Base-by-base conservation (phyloP, 2,329 filamentous ascomycete species). In the Penicillium sp. region DNA sequence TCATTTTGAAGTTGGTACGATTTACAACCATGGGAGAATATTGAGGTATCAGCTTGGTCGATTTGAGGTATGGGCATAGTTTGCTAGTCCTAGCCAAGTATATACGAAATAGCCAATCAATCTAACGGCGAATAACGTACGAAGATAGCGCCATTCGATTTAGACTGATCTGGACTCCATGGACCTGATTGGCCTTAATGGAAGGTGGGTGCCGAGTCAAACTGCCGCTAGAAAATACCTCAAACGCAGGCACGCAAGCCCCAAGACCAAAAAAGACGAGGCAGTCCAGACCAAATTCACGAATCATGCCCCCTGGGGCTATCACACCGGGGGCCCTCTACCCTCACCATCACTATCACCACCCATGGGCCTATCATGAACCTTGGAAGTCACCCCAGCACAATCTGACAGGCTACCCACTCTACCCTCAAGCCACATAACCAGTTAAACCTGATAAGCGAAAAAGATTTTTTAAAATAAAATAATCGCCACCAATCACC, bases 401-500 rank as follows among this genome's bases (percentile, higher is more conserved):
- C 5, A 31, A 33, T 51, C 6, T 42, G 49, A 51, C 36, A 43
- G 36, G 36, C 6, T 38, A 51, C 23, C 48, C 41, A 36, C 39
- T 15, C 33, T 13, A 29, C 13, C 33, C 17, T 2, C 8, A 48
- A 41, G 51, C 35, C 51, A 49, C 35, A 33, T n/a, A 38, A 6
- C 35, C 51, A 39, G 27, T n/a, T 23, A 3, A 39, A 9, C 8
- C 17, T 12, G 36, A 36, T 12, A 49, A 39, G 33, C 17, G 1
- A 27, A 27, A 8, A 27, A n/a, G n/a, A n/a, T n/a, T n/a, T n/a
- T n/a, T n/a, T n/a, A n/a, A n/a, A n/a, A n/a, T n/a, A n/a, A n/a
- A n/a, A n/a, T n/a, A n/a, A n/a, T 33, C 27, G 27, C 49, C 36
- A 51, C 53, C 45, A 50, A 50, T 50, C 45, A 55, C n/a, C 8